These are phyloP conservation scores for Phytopythium chamaehyphon DNA, from an alignment of 352 stramenopile species.

Conservation along the genomic window DNA sequence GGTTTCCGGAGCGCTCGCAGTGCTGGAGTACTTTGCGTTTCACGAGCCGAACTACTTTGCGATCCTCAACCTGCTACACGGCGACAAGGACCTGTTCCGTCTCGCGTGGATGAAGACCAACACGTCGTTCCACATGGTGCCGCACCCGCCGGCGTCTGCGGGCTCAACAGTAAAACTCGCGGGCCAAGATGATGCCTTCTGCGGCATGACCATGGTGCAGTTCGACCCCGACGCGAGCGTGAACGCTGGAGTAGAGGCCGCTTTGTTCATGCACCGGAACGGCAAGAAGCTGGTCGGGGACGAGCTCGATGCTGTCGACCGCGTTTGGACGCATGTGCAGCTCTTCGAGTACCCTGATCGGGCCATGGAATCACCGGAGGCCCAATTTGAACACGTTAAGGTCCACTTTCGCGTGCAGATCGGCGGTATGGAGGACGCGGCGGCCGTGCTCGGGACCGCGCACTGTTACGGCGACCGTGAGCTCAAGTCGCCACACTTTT, in stretches of 20 bases:
- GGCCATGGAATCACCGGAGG: too few species aligned
- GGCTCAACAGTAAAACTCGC: not conserved
- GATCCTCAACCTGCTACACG: conserved; percentile 30
- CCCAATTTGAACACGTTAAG: too few species aligned
- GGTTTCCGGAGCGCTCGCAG: conserved; percentile 9
- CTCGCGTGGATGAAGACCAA: conserved; percentile 49
- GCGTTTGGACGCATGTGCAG: conserved; percentile 37
- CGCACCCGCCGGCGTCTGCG: conserved; percentile 10
- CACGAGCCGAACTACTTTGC: conserved; percentile 32
- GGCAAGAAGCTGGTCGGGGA: conserved; percentile 31
- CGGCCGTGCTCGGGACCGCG: too few species aligned
- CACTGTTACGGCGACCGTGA: conserved; percentile 28
- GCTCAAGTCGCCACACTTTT: conserved; percentile 27
- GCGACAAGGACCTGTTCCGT: conserved; percentile 60
- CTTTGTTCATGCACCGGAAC: conserved; percentile 52
- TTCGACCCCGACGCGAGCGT: conserved; percentile 14
- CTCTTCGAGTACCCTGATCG: conserved; percentile 21
- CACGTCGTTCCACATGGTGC: conserved; percentile 50
- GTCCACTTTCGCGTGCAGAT: conserved; percentile 8
- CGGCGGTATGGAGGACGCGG: too few species aligned
- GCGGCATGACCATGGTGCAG: conserved; percentile 48
- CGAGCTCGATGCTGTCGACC: conserved; percentile 7
- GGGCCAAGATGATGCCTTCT: conserved; percentile 36
- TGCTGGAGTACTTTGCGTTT: conserved; percentile 39
- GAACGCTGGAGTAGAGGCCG: conserved; percentile 12